phyloP scores from a whole-genome alignment of 345 rosid species.

The Leavenworthia alabamica region DNA sequence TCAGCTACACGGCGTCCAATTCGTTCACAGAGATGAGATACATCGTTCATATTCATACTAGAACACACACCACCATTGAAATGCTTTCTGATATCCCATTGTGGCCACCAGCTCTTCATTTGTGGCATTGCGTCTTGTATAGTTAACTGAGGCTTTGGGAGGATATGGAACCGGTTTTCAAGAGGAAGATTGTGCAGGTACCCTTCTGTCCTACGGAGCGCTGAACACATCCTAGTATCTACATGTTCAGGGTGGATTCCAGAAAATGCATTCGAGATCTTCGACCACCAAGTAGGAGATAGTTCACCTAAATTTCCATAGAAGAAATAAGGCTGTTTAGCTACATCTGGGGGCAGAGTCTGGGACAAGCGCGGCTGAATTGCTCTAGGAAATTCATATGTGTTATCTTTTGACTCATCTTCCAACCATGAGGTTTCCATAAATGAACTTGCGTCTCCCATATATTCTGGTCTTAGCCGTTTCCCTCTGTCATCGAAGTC shows the following conservation, averaged over 20 bases:
- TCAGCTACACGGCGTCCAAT: constrained; percentile 44
- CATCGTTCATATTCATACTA: constrained; percentile 27
- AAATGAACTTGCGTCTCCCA: constrained; percentile 39
- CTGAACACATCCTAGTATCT: constrained; percentile 51
- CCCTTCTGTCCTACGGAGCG: constrained; percentile 76
- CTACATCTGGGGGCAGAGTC: constrained; percentile 39
- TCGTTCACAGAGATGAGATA: constrained; percentile 51
- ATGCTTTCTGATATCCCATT: constrained; percentile 86
- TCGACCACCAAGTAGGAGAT: constrained; percentile 49
- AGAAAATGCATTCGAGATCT: constrained; percentile 59
- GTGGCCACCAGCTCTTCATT: constrained; percentile 83
- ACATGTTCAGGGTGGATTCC: constrained; percentile 67
- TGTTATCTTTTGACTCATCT: no score
- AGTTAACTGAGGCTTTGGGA: constrained; percentile 52
- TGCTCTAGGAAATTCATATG: constrained; percentile 33
- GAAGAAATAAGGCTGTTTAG: constrained; percentile 69
- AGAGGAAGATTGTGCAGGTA: constrained; percentile 79
- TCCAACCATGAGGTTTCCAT: constrained; percentile 39
- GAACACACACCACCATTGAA: constrained; percentile 35
- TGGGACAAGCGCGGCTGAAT: constrained; percentile 39
- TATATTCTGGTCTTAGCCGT: constrained; percentile 47
- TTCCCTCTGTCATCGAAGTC: constrained; percentile 56
- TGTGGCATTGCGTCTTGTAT: constrained; percentile 60
- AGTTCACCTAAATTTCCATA: constrained; percentile 55
- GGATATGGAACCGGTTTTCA: constrained; percentile 47